Evolutionary conservation across 805 yeast genomes (phyloP), one percentile per base, ranked within the genome.

Genomic region (Wickerhamiella brachini): DNA sequence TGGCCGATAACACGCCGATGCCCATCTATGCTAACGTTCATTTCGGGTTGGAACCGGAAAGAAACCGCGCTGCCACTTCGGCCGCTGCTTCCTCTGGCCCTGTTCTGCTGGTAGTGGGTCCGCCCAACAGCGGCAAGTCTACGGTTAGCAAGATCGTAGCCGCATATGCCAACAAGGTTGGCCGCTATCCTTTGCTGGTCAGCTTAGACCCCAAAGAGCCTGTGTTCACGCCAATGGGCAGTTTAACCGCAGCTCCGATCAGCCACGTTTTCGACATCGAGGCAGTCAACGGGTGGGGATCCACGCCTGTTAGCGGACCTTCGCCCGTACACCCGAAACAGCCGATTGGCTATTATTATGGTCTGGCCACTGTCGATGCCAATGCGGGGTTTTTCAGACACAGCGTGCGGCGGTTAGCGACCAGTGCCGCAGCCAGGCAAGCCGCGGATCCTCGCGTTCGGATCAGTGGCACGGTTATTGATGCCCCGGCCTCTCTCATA

Each of bases 321-420:
- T 60, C 71, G 1, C 56, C 59, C 5, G 56, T 65, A 1, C 89
- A 85, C 63, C 85, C 85, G n/a, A 85, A 86, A 63, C 94, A 86
- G 65, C 97, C 97, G 0, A 64, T 83, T n/a, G 90, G 84, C 8
- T 81, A 83, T 59, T 80, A 76, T 59, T 87, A 72, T 65, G 98
- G 97, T 0, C 73, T 81, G 49, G 85, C 81, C 47, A 66, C 70
- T 38, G 71, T 78, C 12, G 57, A 66, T 1, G 81, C 78, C 12
- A 87, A 87, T 63, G 62, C 74, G 44, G 74, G 72, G 44, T 71
- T 74, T 49, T 87, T 77, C 67, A 72, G 74, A 54, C 67, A 71
- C 48, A 70, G 71, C 43, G 56, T 79, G 1, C 62, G 76, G 1
- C 71, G 75, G 53, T 66, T 83, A 17, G 78, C 80, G 0, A 63